Percentiles rank a stretch among this genome's conserved stretches.
phyloP scores from a whole-genome alignment of 495 filamentous ascomycete genomes.

The Tuber umbilicatum region DNA sequence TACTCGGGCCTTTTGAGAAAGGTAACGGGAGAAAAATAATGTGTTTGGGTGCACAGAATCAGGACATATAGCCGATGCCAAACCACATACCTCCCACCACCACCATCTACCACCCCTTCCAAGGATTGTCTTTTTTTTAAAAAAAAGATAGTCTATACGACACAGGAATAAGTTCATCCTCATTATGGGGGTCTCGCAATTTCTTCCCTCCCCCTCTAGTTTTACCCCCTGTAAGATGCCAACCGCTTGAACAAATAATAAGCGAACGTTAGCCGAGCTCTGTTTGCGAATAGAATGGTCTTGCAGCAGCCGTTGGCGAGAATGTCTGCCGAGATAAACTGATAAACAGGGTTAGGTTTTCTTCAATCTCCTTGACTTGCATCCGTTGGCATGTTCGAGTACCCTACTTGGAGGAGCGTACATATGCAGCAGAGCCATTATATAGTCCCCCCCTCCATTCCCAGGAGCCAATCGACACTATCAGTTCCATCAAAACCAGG shows the following conservation, averaged over 20 bases:
- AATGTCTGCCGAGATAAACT: neutral
- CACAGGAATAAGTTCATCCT: neutral
- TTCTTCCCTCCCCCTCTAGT: neutral
- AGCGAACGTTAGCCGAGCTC: conserved; percentile 1
- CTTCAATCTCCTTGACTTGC: neutral
- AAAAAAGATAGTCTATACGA: neutral
- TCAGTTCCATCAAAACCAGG: neutral
- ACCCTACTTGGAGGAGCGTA: neutral
- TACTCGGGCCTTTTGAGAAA: neutral
- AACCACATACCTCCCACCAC: neutral
- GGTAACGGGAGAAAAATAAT: neutral
- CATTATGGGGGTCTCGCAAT: neutral
- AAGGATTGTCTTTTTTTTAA: neutral
- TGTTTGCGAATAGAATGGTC: neutral
- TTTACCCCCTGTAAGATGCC: neutral
- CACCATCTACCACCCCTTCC: neutral
- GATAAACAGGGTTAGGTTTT: conserved; percentile 4
- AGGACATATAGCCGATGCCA: conserved; percentile 2
- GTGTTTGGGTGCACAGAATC: neutral
- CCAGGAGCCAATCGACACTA: neutral
- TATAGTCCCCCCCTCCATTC: neutral
- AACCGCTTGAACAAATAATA: neutral
- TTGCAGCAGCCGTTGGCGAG: neutral
- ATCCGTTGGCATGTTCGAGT: conserved; percentile 2
- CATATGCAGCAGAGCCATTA: neutral